Evolutionary conservation across 768 basidiomycete species (phyloP).

Genomic region (Russula brevipes): DNA sequence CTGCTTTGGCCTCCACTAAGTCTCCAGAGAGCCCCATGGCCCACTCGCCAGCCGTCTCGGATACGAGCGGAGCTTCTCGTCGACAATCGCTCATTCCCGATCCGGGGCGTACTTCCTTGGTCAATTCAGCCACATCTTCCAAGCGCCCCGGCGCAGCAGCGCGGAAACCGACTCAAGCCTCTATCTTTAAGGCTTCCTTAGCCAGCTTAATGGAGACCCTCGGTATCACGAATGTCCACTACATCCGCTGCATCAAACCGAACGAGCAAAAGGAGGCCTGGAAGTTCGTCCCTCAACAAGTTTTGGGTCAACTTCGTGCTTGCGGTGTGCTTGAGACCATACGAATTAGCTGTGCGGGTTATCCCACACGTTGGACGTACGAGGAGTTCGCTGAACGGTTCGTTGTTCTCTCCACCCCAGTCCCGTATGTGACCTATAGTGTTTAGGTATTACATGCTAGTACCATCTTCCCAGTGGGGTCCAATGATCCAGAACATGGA

Average conservation of each 20-base stretch:
- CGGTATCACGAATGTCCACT: slow-evolving; percentile 95
- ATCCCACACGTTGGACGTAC: slow-evolving; percentile 97
- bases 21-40: slow-evolving; percentile 63
- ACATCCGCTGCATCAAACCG: slow-evolving; percentile 99
- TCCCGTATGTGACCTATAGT: slow-evolving; percentile 15
- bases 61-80: slow-evolving; percentile 70
- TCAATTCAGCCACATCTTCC: slow-evolving; percentile 45
- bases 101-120: slow-evolving; percentile 71
- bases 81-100: slow-evolving; percentile 84
- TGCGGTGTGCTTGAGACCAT: slow-evolving; percentile 99
- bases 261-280: slow-evolving; percentile 95
- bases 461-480: slow-evolving; percentile 80
- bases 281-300: slow-evolving; percentile 95
- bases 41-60: slow-evolving; percentile 70
- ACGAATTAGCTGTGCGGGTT: slow-evolving; percentile 96
- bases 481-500: slow-evolving; percentile 80
- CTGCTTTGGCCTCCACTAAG: slow-evolving; percentile 73
- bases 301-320: slow-evolving; percentile 88
- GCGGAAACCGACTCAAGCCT: slow-evolving; percentile 95
- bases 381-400: slow-evolving; percentile 98
- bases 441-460: slow-evolving; percentile 92
- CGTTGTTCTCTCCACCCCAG: slow-evolving; percentile 28
- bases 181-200: slow-evolving; percentile 95
- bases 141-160: slow-evolving; percentile 65
- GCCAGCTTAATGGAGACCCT: slow-evolving; percentile 96